Evolutionary conservation across 2,329 filamentous ascomycete genomes (phyloP), one percentile per base, ranked within the genome.

Genomic region (Penicillium sp.): DNA sequence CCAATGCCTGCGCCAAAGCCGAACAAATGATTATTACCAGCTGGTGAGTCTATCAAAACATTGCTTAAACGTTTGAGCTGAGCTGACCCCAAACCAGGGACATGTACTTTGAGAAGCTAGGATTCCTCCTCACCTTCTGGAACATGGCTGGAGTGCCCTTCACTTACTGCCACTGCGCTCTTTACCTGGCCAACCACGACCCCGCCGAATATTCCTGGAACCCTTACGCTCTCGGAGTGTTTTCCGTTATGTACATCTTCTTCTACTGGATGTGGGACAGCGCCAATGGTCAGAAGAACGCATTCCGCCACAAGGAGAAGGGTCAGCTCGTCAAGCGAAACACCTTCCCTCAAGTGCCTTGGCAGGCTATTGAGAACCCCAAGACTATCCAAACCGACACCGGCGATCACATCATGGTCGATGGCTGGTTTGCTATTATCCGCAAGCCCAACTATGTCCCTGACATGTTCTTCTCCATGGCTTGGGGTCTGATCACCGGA

Each of bases 101-200:
- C 67, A 96, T 96, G 87, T 96, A 94, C 78, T 92, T 90, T 67
- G 91, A 96, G 79, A 96, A 96, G 76, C 91, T 89, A 82, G 91
- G 91, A 36, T 96, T 96, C 78, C 95, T 96, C 90, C 84, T 96
- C 62, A 95, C 94, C 71, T 96, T 96, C 83, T 96, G 91, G 91
- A 96, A 96, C 74, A 80, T 96, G 69, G 91, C 91, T 34, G 91
- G 91, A 58, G 91, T 96, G 13, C 91, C 91, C 5, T 82, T 96
- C 51, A 90, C 85, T 14, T 96, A 96, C 80, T 95, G 91, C 77
- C 91, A 96, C 79, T 94, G 89, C 81, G 92, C 89, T 35, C 83
- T 96, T 63, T 96, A 89, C 76, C 81, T 96, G 38, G 91, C 91
- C 58, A 91, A 87, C 72, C 90, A 94, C 70, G 74, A 88, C 63